Conservation (phyloP, 2,329 filamentous ascomycete genomes). For the Sclerotinia trifoliorum region DNA sequence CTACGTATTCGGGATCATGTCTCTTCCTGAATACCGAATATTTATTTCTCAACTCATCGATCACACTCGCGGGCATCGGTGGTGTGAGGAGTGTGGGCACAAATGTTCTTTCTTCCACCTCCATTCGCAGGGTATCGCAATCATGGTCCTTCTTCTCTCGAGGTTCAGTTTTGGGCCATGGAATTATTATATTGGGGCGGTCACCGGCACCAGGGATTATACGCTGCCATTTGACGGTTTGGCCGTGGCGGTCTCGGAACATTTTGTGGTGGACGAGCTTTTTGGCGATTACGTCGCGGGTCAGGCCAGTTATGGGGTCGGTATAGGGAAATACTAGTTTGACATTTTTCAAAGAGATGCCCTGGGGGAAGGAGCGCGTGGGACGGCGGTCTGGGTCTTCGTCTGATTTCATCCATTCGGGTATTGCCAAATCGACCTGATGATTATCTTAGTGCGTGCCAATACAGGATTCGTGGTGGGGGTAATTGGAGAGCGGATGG, state of each 20-base stretch:
- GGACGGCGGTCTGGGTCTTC: slow-evolving; percentile 43
- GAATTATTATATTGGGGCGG: slow-evolving; percentile 64
- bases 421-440: slow-evolving; percentile 45
- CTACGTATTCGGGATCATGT: slow-evolving; percentile 73
- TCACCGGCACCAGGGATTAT: slow-evolving; percentile 60
- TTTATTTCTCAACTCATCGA: slow-evolving; percentile 82
- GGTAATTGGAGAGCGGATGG: background rate
- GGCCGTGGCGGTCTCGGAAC: slow-evolving; percentile 50
- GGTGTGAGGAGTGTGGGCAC: slow-evolving; percentile 72
- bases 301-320: slow-evolving; percentile 61
- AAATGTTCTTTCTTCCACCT: slow-evolving; percentile 73
- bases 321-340: slow-evolving; percentile 77
- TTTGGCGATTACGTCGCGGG: slow-evolving; percentile 75
- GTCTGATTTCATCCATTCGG: slow-evolving; percentile 43
- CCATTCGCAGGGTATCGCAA: slow-evolving; percentile 71
- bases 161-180: slow-evolving; percentile 64
- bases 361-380: slow-evolving; percentile 40
- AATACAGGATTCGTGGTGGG: background rate
- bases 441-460: background rate
- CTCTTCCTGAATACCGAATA: slow-evolving; percentile 79
- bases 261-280: slow-evolving; percentile 58
- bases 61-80: slow-evolving; percentile 74
- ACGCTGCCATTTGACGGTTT: slow-evolving; percentile 52
- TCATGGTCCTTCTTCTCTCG: slow-evolving; percentile 54
- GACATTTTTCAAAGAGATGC: slow-evolving; percentile 66